Conservation (phyloP, 495 filamentous ascomycete species). For the Penicillium pulvis region DNA sequence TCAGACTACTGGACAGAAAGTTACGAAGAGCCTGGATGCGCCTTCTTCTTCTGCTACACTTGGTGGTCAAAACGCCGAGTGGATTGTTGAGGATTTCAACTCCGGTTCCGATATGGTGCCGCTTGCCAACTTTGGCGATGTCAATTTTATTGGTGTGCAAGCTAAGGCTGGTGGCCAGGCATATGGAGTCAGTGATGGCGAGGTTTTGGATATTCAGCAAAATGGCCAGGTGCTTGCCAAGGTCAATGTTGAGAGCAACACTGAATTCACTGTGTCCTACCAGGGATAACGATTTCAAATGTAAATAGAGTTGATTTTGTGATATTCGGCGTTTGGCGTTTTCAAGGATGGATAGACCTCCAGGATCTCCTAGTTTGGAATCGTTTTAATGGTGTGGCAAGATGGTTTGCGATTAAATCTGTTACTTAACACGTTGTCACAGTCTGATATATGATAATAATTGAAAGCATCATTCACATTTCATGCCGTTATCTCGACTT, state of each 20-base stretch:
- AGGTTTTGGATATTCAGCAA: constrained; percentile 55
- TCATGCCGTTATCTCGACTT: too few relatives aligned
- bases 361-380: not conserved
- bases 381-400: not conserved
- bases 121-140: constrained; percentile 55
- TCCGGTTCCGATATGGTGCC: constrained; percentile 47
- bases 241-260: constrained; percentile 42
- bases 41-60: constrained; percentile 37
- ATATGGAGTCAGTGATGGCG: not conserved
- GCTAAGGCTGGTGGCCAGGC: constrained; percentile 36
- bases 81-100: constrained; percentile 68
- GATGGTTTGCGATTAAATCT: not conserved
- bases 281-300: constrained; percentile 5
- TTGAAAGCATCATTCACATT: too few relatives aligned
- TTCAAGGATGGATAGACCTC: not conserved
- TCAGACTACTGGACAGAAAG: constrained; percentile 52
- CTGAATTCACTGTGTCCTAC: constrained; percentile 37
- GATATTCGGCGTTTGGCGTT: not conserved
- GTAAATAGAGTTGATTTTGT: constrained; percentile 1
- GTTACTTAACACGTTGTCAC: not conserved
- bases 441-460: not conserved
- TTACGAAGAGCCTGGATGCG: constrained; percentile 52
- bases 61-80: constrained; percentile 57
- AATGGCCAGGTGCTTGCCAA: constrained; percentile 49
- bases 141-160: constrained; percentile 51